Percentiles rank a stretch among this genome's conserved stretches.
Evolutionary conservation across 78 protist species (phyloP).

Genomic region (Dictyostelium brefeldianum): DNA sequence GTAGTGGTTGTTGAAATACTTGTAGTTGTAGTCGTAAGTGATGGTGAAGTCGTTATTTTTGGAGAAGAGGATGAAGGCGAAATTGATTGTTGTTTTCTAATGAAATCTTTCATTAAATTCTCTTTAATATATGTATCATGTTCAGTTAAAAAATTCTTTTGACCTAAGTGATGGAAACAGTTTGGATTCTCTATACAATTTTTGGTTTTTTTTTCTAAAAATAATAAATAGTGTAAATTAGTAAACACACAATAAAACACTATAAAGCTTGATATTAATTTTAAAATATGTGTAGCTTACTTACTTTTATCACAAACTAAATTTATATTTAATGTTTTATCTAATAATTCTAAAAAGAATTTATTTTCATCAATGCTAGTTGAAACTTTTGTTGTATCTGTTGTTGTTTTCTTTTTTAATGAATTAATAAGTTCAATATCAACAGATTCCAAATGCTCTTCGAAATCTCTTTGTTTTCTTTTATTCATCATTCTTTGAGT

Average conservation of each 20-base stretch:
- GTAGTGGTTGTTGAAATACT: too few species aligned
- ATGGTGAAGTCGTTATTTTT: too few species aligned
- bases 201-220: constrained; percentile 17
- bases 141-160: background rate
- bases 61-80: too few species aligned
- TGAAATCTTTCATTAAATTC: background rate
- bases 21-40: too few species aligned
- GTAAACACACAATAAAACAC: background rate
- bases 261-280: background rate
- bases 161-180: constrained; percentile 59
- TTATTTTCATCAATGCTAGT: background rate
- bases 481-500: background rate
- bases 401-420: background rate
- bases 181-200: constrained; percentile 60
- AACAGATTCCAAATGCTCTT: background rate
- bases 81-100: background rate
- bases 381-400: background rate
- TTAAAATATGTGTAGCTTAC: too few species aligned
- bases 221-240: background rate
- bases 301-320: constrained; percentile 25
- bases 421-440: background rate
- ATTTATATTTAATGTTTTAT: constrained; percentile 2
- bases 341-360: background rate
- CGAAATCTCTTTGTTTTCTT: constrained; percentile 22
- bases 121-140: background rate